phyloP scores from a whole-genome alignment of 2,329 filamentous ascomycete species.

The Dryadomyces quercivorus region DNA sequence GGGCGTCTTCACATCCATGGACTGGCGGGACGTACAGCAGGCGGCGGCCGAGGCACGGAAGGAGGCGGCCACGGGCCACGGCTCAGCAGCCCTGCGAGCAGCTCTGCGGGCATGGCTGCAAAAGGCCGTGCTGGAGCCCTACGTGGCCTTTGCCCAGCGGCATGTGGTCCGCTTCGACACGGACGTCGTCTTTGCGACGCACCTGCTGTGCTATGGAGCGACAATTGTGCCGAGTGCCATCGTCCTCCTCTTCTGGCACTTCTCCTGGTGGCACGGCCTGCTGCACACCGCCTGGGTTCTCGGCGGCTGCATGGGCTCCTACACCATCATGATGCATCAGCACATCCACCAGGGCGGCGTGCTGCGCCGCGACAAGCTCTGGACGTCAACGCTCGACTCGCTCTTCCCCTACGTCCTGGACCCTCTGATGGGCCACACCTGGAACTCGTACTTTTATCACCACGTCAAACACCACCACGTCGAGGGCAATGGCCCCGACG shows the following conservation, averaged over 20 bases:
- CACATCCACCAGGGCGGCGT: constrained; percentile 71
- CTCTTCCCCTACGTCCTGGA: constrained; percentile 63
- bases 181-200: constrained; percentile 68
- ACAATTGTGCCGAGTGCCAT: constrained; percentile 60
- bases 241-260: constrained; percentile 46
- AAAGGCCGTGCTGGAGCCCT: constrained; percentile 43
- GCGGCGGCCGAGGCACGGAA: constrained; percentile 12
- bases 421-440: constrained; percentile 70
- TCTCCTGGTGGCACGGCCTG: constrained; percentile 55
- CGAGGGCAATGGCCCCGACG: constrained; percentile 63
- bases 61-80: not conserved
- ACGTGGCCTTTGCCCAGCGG: constrained; percentile 39
- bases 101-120: constrained; percentile 14
- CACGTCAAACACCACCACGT: constrained; percentile 81
- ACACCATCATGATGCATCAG: constrained; percentile 74
- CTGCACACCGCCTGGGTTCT: constrained; percentile 51
- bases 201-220: constrained; percentile 58
- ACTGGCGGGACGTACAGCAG: constrained; percentile 25
- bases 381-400: constrained; percentile 37
- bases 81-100: too few relatives aligned
- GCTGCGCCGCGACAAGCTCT: constrained; percentile 35
- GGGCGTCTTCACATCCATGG: constrained; percentile 29
- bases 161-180: constrained; percentile 49
- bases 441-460: constrained; percentile 78
- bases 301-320: constrained; percentile 56